Evolutionary conservation across 2,329 filamentous ascomycete genomes (phyloP), one percentile per base, ranked within the genome.

Genomic region (Ophiostoma tasmaniense): DNA sequence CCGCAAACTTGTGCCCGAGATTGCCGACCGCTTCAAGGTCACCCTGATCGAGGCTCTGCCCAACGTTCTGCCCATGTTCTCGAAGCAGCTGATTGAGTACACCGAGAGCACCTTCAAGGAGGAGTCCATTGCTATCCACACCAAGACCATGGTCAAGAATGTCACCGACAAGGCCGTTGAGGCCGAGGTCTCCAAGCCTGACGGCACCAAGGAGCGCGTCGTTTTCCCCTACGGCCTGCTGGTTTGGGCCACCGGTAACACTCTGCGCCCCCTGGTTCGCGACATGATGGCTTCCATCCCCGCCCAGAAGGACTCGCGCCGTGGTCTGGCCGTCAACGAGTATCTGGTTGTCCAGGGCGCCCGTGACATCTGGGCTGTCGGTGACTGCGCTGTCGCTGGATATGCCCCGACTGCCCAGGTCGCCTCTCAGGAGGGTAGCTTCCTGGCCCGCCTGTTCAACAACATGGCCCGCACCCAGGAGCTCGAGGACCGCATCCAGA

Each of bases 31-130:
- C 80, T 98, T 99, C 88, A 91, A 93, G 80, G 94, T 99, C 73
- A 99, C 95, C 70, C 89, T 99, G 65, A 94, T 99, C 73, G 95
- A 99, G 83, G 95, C 95, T 71, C 87, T 99, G 42, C 95, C 95
- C 75, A 97, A 96, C 79, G 93, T 97, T 67, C 87, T 99, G 73
- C 95, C 95, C 76, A 96, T 93, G 85, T 99, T 99, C 86, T 97
- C 92, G 79, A 98, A 98, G 87, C 93, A 97, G 81, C 85, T 99
- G 76, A 98, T 99, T 77, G 95, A 99, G 77, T 99, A 99, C 85
- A 99, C 95, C 75, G 95, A 99, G 83, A 94, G 93, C 81, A 97
- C 94, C 64, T 96, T 99, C 84, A 95, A 96, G 82, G 95, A 99
- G 83, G 95, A 99, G 81, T 93, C 93, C 78, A 99, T 99, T 78